These are phyloP conservation scores for Vitis hybrid DNA, from an alignment of 177 flowering plant species.

Conservation along the genomic window DNA sequence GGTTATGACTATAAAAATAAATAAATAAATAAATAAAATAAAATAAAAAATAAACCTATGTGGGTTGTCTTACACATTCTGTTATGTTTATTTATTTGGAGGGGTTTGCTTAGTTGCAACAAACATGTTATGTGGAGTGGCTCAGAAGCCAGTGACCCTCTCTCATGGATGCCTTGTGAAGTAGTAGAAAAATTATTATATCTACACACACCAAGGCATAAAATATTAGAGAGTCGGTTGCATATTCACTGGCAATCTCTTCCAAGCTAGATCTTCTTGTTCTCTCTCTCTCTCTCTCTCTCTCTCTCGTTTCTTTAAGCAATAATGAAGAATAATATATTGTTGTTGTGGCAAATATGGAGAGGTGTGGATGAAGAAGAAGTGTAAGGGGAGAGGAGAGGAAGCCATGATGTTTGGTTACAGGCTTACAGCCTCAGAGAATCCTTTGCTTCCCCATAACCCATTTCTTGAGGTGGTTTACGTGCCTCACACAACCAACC, in stretches of 20 bases:
- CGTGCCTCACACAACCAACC: constrained; percentile 55
- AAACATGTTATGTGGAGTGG: constrained; percentile 32
- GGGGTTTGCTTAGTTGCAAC: constrained; percentile 25
- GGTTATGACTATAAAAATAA: neutral
- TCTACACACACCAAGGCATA: too few relatives aligned
- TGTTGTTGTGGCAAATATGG: too few relatives aligned
- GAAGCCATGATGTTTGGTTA: constrained; percentile 4
- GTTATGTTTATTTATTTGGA: neutral
- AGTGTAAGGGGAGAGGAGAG: constrained; percentile 3
- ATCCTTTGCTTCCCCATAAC: constrained; percentile 34
- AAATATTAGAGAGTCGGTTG: constrained; percentile 1
- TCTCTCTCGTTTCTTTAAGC: neutral
- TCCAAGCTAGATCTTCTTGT: constrained; percentile 13
- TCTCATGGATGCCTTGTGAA: constrained; percentile 25
- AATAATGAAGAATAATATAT: neutral
- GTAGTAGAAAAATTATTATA: neutral
- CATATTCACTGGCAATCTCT: constrained; percentile 10
- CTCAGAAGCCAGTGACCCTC: constrained; percentile 24
- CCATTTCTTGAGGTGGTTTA: constrained; percentile 26
- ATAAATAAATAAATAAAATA: too few relatives aligned
- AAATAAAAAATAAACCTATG: neutral
- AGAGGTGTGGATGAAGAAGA: neutral
- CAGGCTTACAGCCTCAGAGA: neutral
- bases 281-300: neutral
- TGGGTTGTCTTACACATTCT: constrained; percentile 2